Base-by-base conservation (phyloP, 192 early-diverging fungal genomes). In the Phycomyces blakesleeanus region DNA sequence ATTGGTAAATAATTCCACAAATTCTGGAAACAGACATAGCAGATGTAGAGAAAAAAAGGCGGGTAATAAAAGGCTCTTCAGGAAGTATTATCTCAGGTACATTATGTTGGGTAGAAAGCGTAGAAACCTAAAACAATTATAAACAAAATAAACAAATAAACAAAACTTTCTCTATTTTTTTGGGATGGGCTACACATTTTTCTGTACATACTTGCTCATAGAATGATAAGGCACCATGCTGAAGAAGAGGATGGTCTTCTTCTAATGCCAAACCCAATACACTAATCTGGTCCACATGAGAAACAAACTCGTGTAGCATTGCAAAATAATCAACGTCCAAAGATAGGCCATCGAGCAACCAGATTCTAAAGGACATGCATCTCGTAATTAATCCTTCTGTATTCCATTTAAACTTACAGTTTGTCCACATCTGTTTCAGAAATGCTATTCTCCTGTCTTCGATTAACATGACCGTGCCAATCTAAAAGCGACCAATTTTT, bases 171-270 rank as follows among this genome's bases (percentile, higher is more conserved):
- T n/a, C n/a, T n/a, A n/a, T n/a, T n/a, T n/a, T n/a, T n/a, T n/a
- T n/a, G n/a, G n/a, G n/a, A n/a, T n/a, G n/a, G n/a, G n/a, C n/a
- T n/a, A n/a, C n/a, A n/a, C n/a, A n/a, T n/a, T n/a, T n/a, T n/a
- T n/a, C n/a, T n/a, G n/a, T n/a, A 38, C 41, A 21, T 40, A 75
- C 59, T 12, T 73, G 42, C 52, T 83, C 82, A 60, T 74, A 77
- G 37, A 77, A 79, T 7, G 77, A 78, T n/a, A 83, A 68, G 1
- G 72, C 64, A 1, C 71, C 78, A 47, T 83, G 78, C 41, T 80
- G 78, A 5, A 81, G 51, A 41, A 68, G 42, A 5, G 76, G 37
- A 64, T 80, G 59, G 41, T 81, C 73, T 1, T 68, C n/a, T 47
- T 78, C 79, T 21, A 63, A 26, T 41, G 74, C 69, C 16, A 80